A percentile compares a stretch with the other conserved stretches of the same genome.
Evolutionary conservation across 1,139 yeast genomes (phyloP).

Genomic region (Diutina mesorugosa): DNA sequence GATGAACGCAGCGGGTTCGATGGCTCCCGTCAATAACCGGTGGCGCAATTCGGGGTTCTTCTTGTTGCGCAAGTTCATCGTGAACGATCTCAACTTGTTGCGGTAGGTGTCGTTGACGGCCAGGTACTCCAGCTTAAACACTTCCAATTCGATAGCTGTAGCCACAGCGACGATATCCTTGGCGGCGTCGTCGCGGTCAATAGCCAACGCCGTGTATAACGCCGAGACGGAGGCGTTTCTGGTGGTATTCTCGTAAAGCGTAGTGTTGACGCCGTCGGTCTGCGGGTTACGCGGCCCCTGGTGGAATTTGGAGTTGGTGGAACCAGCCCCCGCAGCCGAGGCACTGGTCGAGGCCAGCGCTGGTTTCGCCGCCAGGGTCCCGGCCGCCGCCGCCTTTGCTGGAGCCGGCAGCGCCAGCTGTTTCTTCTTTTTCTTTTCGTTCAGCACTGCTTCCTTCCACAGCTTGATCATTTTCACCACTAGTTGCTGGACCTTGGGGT

Average conservation of each 20-base stretch:
- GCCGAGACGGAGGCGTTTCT: conserved; percentile 81
- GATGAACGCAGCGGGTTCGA: conserved; percentile 53
- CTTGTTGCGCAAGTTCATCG: conserved; percentile 77
- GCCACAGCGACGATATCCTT: conserved; percentile 49
- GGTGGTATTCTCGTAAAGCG: conserved; percentile 57
- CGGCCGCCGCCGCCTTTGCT: conserved; percentile 4
- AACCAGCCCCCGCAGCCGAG: conserved; percentile 7
- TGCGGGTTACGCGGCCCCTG: conserved; percentile 59
- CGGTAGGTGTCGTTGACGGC: conserved; percentile 49
- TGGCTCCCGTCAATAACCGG: conserved; percentile 52
- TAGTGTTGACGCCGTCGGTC: conserved; percentile 67
- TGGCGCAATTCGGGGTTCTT: conserved; percentile 76
- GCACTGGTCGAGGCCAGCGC: conserved; percentile 3
- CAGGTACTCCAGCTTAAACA: conserved; percentile 46
- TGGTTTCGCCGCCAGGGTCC: conserved; percentile 6
- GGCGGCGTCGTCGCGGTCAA: conserved; percentile 49
- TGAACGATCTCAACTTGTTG: conserved; percentile 70
- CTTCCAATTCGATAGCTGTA: conserved; percentile 61
- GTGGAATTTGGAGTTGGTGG: conserved; percentile 9
- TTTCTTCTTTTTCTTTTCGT: conserved; percentile 43
- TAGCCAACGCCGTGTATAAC: conserved; percentile 77
- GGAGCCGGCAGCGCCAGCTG: conserved; percentile 6
- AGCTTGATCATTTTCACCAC: conserved; percentile 73
- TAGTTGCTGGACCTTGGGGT: conserved; percentile 49
- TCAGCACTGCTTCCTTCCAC: conserved; percentile 87